Conservation (phyloP, 768 basidiomycete genomes). For the Boletus rubescentipes region DNA sequence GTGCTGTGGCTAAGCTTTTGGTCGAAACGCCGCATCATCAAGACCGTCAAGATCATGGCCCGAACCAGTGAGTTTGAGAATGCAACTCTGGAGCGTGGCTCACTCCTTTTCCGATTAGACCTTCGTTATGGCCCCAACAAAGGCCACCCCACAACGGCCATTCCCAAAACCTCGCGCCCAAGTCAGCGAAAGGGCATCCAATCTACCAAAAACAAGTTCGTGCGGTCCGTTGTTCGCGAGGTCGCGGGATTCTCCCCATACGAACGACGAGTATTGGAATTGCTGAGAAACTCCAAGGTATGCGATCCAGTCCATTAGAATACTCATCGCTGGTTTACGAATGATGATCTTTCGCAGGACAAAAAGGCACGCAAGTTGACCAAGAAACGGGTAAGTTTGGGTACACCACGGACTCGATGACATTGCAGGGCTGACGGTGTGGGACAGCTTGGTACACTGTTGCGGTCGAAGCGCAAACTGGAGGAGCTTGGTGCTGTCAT, state of each 20-base stretch:
- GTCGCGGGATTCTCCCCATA: slow-evolving; percentile 98
- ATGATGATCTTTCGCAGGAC: slow-evolving; percentile 52
- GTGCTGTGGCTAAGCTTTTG: slow-evolving; percentile 25
- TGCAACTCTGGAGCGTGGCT: background rate
- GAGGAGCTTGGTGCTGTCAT: slow-evolving; percentile 93
- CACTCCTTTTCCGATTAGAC: slow-evolving; percentile 49
- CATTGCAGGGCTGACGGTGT: background rate
- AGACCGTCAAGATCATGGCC: slow-evolving; percentile 67
- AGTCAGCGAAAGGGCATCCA: slow-evolving; percentile 91
- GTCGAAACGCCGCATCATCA: slow-evolving; percentile 38
- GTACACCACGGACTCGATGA: background rate
- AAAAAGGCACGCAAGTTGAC: slow-evolving; percentile 99
- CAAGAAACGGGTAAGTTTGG: slow-evolving; percentile 91
- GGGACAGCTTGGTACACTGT: slow-evolving; percentile 89
- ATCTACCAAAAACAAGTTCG: slow-evolving; percentile 90
- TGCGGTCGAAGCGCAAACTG: slow-evolving; percentile 98
- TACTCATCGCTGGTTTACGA: background rate
- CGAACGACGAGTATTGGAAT: slow-evolving; percentile 96
- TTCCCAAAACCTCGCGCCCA: slow-evolving; percentile 72
- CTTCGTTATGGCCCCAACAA: slow-evolving; percentile 82
- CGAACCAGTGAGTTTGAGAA: slow-evolving; percentile 62
- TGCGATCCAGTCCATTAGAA: slow-evolving; percentile 23
- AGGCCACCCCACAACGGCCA: slow-evolving; percentile 85
- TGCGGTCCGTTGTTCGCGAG: slow-evolving; percentile 91
- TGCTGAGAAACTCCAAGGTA: slow-evolving; percentile 97